A percentile compares a stretch with the other conserved stretches of the same genome.
phyloP scores from a whole-genome alignment of 352 stramenopile species.

The Phytophthora sp. region DNA sequence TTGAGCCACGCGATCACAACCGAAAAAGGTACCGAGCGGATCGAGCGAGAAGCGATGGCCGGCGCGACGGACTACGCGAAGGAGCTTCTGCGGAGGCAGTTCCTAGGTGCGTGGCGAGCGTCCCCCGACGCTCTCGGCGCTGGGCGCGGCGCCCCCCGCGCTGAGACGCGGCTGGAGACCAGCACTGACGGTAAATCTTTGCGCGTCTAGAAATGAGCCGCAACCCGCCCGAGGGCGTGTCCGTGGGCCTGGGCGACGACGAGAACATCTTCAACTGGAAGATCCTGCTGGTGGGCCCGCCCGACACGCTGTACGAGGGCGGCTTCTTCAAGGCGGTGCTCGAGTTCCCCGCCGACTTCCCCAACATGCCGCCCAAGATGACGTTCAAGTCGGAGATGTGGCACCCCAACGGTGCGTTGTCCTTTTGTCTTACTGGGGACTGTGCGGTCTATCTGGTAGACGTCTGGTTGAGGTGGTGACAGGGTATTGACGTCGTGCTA shows the following conservation, averaged over 20 bases:
- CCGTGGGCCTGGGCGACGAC: conserved; percentile 97
- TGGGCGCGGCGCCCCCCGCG: background rate
- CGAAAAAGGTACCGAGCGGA: conserved; percentile 19
- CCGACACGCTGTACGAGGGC: conserved; percentile 95
- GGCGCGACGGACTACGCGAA: conserved; percentile 72
- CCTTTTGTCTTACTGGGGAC: background rate
- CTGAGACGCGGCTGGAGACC: no score
- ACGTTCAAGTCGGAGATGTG: conserved; percentile 99
- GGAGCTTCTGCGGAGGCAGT: conserved; percentile 83
- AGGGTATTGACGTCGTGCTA: no score
- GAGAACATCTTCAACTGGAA: conserved; percentile 99
- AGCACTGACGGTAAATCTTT: conserved; percentile 30
- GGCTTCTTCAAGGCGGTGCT: conserved; percentile 99
- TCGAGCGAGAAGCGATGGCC: conserved; percentile 39
- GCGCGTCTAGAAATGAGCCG: conserved; percentile 94
- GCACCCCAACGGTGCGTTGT: conserved; percentile 95
- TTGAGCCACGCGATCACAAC: conserved; percentile 26
- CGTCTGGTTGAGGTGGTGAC: background rate
- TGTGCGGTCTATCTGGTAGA: background rate
- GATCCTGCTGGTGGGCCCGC: conserved; percentile 97
- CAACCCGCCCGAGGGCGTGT: conserved; percentile 98
- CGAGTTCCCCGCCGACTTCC: conserved; percentile 98
- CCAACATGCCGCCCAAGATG: conserved; percentile 99
- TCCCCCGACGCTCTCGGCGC: conserved; percentile 5
- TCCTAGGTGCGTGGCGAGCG: conserved; percentile 57